Evolutionary conservation across 441 rosid species (phyloP).

Genomic region (Rhodomyrtus psidioides): DNA sequence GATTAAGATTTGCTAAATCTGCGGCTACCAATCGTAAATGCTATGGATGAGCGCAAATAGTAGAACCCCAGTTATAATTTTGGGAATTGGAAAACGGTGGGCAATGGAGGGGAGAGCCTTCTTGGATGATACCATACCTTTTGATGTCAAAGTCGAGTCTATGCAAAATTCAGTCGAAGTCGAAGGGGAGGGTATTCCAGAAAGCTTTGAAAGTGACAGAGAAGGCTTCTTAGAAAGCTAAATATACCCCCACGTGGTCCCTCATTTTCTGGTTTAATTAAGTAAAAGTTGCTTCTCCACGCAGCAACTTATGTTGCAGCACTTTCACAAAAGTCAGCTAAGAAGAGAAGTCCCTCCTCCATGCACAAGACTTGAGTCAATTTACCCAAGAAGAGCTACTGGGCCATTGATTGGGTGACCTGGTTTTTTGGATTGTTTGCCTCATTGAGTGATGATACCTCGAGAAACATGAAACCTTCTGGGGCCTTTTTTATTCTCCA

Average conservation of each 20-base stretch:
- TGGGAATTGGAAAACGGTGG: not conserved
- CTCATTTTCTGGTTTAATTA: not conserved
- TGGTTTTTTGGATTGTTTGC: not conserved
- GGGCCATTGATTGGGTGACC: not conserved
- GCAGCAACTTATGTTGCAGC: not conserved
- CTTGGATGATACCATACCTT: not conserved
- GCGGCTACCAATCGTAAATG: not conserved
- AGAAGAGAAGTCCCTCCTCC: not conserved
- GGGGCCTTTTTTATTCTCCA: not conserved
- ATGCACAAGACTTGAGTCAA: not conserved
- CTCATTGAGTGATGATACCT: not conserved
- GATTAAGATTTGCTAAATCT: too few species aligned
- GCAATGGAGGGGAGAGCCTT: not conserved
- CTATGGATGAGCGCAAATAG: not conserved
- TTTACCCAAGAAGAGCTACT: not conserved
- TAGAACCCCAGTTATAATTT: not conserved
- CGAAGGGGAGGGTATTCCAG: not conserved
- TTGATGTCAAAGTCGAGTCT: not conserved
- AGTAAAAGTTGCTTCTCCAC: not conserved
- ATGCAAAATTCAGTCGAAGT: not conserved
- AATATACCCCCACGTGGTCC: not conserved
- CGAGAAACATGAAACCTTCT: not conserved
- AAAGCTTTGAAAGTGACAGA: not conserved
- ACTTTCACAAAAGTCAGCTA: not conserved
- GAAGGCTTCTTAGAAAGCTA: not conserved